Evolutionary conservation across 352 stramenopile genomes (phyloP), one percentile per base, ranked within the genome.

Genomic region (Discostella stelligera): DNA sequence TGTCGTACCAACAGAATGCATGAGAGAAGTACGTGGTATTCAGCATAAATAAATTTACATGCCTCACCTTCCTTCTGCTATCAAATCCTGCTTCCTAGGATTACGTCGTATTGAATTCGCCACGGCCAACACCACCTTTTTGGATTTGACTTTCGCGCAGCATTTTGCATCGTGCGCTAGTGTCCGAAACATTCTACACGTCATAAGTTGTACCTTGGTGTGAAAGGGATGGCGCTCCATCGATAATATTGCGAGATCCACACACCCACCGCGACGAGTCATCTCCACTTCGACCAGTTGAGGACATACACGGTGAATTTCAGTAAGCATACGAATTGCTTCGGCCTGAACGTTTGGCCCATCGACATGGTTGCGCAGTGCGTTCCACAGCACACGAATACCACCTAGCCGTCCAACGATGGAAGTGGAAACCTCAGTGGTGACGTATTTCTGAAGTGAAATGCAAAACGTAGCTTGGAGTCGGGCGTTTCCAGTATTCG

Each of bases 211-310:
- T 7, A 79, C 39, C 27, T 63, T 56, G n/a, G 39, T 8, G 21
- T 79, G 54, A 11, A 23, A 48, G 16, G 21, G 23, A n/a, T 79
- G 71, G n/a, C 18, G 30, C 13, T 67, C 71, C 71, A 79, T 79
- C 16, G 71, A 53, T 9, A 21, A n/a, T n/a, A 63, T 27, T 13
- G 54, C 58, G 25, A 68, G 52, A n/a, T 60, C 20, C 25, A 79
- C 21, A 54, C 71, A 71, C 48, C 71, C 64, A 46, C 16, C 27
- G 4, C 65, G 13, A 23, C 60, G 48, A n/a, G 56, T 56, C 50
- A 52, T 64, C 30, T 14, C 41, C 37, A 61, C 61, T 8, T 27
- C 54, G 0, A 27, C 53, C 10, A 79, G 37, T 16, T 25, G 49
- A 20, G 66, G 71, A 64, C 41, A 58, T 20, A 39, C 48, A 52